Evolutionary conservation across 345 rosid species (phyloP), one percentile per base, ranked within the genome.

Genomic region (Conringia planisiliqua): DNA sequence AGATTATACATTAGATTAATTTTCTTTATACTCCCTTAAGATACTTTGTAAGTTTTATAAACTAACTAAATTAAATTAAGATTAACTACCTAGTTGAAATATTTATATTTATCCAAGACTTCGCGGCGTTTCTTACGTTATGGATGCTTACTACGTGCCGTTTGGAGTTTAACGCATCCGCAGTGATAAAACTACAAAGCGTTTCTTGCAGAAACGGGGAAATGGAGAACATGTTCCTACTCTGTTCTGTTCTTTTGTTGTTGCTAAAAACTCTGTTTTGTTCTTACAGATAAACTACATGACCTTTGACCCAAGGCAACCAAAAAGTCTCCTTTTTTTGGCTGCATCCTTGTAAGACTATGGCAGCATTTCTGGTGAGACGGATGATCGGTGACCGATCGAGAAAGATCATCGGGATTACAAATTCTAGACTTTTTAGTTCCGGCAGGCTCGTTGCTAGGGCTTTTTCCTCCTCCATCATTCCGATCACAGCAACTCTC

Each of bases 311-410:
- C 44, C 33, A 60, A 17, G 30, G 16, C 65, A 60, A 1, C 14
- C 7, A 12, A 60, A 61, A 61, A 18, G 29, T 35, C 44, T 35
- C 27, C 42, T 59, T 17, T 52, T 10, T 4, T 24, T 51, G 30
- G 8, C n/a, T 8, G 27, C 14, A n/a, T n/a, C n/a, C 6, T 46
- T 64, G n/a, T 64, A n/a, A 44, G 40, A 18, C 82, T 26, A 71
- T 47, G 67, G 27, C 47, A 5, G 9, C 68, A 18, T 39, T 13
- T 6, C 68, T 59, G 10, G 33, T 0, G 30, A 71, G 35, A 59
- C 20, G 36, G 55, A 24, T 71, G 13, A 44, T 59, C 33, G 33
- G 33, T 30, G 33, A 30, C 6, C 7, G 33, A 30, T 30, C 33
- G 7, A 30, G 33, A 30, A 30, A 30, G 7, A 30, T 30, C 33